Evolutionary conservation across 1,284 basidiomycete genomes (phyloP).

Genomic region (Exobasidium rhododendri): DNA sequence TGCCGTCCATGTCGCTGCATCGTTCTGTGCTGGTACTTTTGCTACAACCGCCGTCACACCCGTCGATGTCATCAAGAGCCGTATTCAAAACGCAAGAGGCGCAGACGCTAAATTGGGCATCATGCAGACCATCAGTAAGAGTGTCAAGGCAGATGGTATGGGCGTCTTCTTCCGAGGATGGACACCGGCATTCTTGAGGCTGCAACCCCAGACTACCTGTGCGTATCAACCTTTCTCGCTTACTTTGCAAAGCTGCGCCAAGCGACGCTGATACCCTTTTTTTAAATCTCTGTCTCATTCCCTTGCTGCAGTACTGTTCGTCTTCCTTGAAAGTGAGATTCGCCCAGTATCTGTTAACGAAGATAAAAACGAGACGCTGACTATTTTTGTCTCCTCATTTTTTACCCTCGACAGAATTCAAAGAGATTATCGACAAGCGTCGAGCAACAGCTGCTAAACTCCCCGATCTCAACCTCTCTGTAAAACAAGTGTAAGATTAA

Average conservation of each 20-base stretch:
- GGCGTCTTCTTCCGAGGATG: constrained; percentile 59
- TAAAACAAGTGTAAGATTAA: too few relatives aligned
- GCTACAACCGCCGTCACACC: constrained; percentile 53
- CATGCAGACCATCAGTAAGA: constrained; percentile 14
- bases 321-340: constrained; percentile 20
- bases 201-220: constrained; percentile 26
- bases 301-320: constrained; percentile 17
- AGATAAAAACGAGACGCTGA: too few relatives aligned
- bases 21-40: constrained; percentile 57
- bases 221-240: too few relatives aligned
- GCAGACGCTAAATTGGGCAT: constrained; percentile 5
- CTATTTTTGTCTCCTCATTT: too few relatives aligned
- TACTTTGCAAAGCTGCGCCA: too few relatives aligned
- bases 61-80: constrained; percentile 43
- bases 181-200: constrained; percentile 57
- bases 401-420: constrained; percentile 13
- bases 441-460: background rate
- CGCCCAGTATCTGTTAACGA: too few relatives aligned
- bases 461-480: too few relatives aligned
- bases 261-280: too few relatives aligned
- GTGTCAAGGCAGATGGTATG: constrained; percentile 51
- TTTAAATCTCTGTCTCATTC: too few relatives aligned
- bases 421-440: constrained; percentile 16
- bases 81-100: constrained; percentile 54
- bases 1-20: constrained; percentile 56